phyloP scores from a whole-genome alignment of 2,329 filamentous ascomycete species.

The Teratosphaeria gauchensis region DNA sequence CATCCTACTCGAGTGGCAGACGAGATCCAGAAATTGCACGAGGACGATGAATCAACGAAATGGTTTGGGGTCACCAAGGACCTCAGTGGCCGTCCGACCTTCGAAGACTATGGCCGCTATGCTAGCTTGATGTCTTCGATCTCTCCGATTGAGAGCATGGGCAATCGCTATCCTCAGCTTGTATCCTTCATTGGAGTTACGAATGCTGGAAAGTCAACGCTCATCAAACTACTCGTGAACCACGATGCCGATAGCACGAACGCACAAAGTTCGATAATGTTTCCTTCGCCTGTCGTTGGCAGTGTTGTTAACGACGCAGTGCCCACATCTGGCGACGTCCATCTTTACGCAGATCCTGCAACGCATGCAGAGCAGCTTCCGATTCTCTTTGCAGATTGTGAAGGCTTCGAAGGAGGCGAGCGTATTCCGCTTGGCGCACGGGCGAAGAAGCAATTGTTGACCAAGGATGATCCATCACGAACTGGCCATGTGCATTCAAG shows the following conservation, averaged over 20 bases:
- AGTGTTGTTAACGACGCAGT: slow-evolving; percentile 29
- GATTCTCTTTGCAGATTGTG: slow-evolving; percentile 43
- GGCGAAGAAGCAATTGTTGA: slow-evolving; percentile 4
- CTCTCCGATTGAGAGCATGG: slow-evolving; percentile 16
- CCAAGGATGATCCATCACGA: slow-evolving; percentile 3
- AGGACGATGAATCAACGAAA: slow-evolving; percentile 28
- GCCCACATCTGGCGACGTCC: slow-evolving; percentile 43
- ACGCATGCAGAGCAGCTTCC: slow-evolving; percentile 31
- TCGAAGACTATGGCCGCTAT: slow-evolving; percentile 38
- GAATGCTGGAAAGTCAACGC: slow-evolving; percentile 40
- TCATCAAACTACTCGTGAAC: slow-evolving; percentile 41
- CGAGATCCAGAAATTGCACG: slow-evolving; percentile 26
- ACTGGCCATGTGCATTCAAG: slow-evolving; percentile 14
- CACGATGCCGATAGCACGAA: slow-evolving; percentile 24
- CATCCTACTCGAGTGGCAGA: slow-evolving; percentile 18
- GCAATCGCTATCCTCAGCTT: slow-evolving; percentile 23
- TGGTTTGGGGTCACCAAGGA: slow-evolving; percentile 31
- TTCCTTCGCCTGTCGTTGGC: slow-evolving; percentile 38
- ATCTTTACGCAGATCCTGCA: slow-evolving; percentile 42
- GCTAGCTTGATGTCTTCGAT: slow-evolving; percentile 33
- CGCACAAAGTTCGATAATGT: slow-evolving; percentile 20
- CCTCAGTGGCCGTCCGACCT: slow-evolving; percentile 20
- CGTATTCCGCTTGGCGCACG: slow-evolving; percentile 26
- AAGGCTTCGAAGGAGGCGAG: slow-evolving; percentile 44
- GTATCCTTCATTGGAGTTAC: slow-evolving; percentile 28